Conservation (phyloP, 2,329 filamentous ascomycete genomes). For the Neofusicoccum sp. region DNA sequence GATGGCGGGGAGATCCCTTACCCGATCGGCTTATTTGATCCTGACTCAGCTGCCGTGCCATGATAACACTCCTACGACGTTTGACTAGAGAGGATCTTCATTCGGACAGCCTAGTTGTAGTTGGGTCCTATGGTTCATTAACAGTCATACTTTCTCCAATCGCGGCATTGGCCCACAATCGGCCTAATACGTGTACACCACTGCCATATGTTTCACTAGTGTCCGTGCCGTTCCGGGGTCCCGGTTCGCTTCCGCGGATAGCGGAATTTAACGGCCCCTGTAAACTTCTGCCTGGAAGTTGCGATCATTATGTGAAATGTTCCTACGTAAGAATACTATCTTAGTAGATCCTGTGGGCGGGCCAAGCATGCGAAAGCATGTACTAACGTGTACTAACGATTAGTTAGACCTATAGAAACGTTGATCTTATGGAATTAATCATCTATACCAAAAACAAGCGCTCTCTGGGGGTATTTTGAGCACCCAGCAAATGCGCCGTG, state of each 20-base stretch:
- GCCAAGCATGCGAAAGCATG: no score
- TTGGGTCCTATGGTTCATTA: neutral
- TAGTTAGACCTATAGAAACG: no score
- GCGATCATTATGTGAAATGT: no score
- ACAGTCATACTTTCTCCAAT: neutral
- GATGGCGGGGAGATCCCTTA: neutral
- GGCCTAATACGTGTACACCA: neutral
- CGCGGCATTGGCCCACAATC: neutral
- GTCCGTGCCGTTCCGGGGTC: neutral
- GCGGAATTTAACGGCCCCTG: neutral
- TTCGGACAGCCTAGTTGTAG: neutral
- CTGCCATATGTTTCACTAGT: neutral
- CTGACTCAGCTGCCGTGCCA: neutral
- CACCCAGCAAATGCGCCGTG: neutral
- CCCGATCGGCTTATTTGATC: conserved; percentile 3
- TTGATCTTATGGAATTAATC: neutral
- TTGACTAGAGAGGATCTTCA: neutral
- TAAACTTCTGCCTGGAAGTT: neutral
- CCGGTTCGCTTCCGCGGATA: neutral
- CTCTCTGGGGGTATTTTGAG: conserved; percentile 3
- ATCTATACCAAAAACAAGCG: neutral
- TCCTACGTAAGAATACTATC: no score
- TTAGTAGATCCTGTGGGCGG: no score
- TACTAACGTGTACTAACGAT: no score
- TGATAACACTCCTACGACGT: neutral